Evolutionary conservation across 2,329 filamentous ascomycete genomes (phyloP).

Genomic region (Aspergillus eucalypticola): DNA sequence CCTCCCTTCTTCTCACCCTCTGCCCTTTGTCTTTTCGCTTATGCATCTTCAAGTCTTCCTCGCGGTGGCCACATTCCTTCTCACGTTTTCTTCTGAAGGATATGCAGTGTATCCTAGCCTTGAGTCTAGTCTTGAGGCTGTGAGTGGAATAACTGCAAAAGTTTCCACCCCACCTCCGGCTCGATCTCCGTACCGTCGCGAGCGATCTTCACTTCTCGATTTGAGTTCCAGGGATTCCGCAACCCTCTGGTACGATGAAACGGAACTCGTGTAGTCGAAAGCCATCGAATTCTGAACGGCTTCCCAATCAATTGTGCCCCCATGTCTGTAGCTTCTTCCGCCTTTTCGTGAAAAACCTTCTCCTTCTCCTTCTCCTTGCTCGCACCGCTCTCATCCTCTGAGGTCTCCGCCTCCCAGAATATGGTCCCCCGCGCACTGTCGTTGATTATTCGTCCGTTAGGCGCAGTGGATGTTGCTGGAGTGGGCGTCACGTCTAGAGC

Average conservation of each 20-base stretch:
- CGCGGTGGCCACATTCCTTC: neutral
- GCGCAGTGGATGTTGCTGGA: conserved; percentile 73
- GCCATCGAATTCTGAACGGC: conserved; percentile 87
- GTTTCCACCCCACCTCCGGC: conserved; percentile 71
- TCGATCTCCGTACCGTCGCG: conserved; percentile 93
- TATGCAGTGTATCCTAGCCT: neutral
- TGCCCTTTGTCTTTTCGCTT: neutral
- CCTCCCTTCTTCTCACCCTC: neutral
- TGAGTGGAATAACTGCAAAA: conserved; percentile 77
- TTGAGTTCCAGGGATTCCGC: conserved; percentile 92
- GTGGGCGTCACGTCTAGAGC: conserved; percentile 78
- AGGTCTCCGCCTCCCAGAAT: conserved; percentile 86
- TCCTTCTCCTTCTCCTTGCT: conserved; percentile 43
- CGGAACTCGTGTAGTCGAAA: conserved; percentile 77
- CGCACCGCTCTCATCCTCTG: conserved; percentile 42
- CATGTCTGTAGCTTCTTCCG: conserved; percentile 43
- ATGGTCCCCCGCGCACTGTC: conserved; percentile 93
- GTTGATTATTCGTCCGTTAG: conserved; percentile 84
- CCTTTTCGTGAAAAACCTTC: conserved; percentile 51
- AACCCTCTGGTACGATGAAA: conserved; percentile 87
- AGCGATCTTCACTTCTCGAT: conserved; percentile 93
- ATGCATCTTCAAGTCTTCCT: neutral
- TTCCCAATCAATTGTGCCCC: conserved; percentile 76
- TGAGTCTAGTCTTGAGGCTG: conserved; percentile 26
- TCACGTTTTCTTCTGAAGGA: neutral